Evolutionary conservation across 345 rosid genomes (phyloP), one percentile per base, ranked within the genome.

Genomic region (Corchorus olitorius): DNA sequence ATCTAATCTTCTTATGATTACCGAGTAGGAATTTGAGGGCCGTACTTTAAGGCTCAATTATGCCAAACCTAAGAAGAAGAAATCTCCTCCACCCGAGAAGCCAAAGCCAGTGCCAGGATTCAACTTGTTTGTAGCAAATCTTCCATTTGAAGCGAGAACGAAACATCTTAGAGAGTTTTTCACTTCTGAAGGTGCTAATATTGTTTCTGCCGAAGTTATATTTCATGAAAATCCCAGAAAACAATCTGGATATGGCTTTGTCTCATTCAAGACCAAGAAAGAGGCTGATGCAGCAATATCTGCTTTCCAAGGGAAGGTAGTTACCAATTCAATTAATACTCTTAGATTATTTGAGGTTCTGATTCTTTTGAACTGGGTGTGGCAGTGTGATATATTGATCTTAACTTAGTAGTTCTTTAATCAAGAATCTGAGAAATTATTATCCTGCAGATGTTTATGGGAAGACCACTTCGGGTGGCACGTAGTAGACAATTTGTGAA

Each of bases 231-330:
- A 89, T 76, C 92, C 95, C 1, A 85, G 94, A 81, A 87, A 84
- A 84, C 84, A 94, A 22, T 83, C 97, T 61, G 97, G 98, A 10
- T 90, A 92, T 70, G 97, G 95, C 13, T 90, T 93, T 87, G 95
- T 92, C 52, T 81, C 94, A 58, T 92, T 93, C 86, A 89, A 89
- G 82, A 81, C 88, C 81, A 92, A 88, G 84, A 90, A 84, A 82
- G 88, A 81, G 65, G 98, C 95, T 6, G 95, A 93, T 15, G 83
- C 78, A 15, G 95, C 95, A 4, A 75, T 92, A 68, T 52, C 85
- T 79, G 69, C 87, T 62, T 89, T 88, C 65, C 81, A 88, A 80
- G 97, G 86, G 70, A 92, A 93, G 97, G 98, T 93, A 83, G 64
- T 77, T 7, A 48, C 59, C 8, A 13, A 17, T 62, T 75, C 19